Base-by-base conservation (phyloP, 345 rosid genomes). In the Lagerstroemia speciosa region DNA sequence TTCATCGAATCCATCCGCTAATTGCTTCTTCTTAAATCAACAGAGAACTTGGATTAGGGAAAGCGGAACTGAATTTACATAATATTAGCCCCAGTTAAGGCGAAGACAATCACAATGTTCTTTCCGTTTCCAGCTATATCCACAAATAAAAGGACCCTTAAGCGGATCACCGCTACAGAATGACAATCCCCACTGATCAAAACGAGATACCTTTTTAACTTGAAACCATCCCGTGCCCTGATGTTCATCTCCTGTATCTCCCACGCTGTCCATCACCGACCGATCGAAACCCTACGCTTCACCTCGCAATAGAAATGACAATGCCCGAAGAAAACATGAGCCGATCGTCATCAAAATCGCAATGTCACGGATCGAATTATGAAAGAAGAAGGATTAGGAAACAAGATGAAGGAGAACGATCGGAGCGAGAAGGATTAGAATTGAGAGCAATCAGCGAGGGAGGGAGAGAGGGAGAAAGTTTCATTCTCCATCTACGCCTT, bases 141-240 rank as follows among this genome's bases (percentile, higher is more conserved):
- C 63, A 58, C 63, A 27, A 27, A 58, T 11, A 33, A 58, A 27
- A 58, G 5, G 20, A 27, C 17, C 33, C 1, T 20, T 2, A 53
- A 8, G 30, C 12, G 8, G 30, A 53, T 22, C 6, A 26, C 6
- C 60, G 6, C 26, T 24, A 24, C 24, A n/a, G 60, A 53, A n/a
- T 26, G 29, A 19, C 6, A 3, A 26, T 12, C n/a, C 6, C 6
- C 3, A 8, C 34, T 30, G 34, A 58, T 58, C 63, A 29, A 14
- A 30, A 57, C 14, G 31, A 2, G 29, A 63, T 60, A 85, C 92
- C 92, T 85, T 87, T 79, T 83, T 87, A 63, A 87, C 89, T 83
- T 83, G 73, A 74, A 82, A 62, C 92, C 92, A 87, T 70, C 92
- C 89, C 2, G 89, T 82, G 73, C 87, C 79, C 58, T 85, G 87